A percentile compares a stretch with the other conserved stretches of the same genome.
Evolutionary conservation across 306 rosid genomes (phyloP).

Genomic region (Inga laurina): DNA sequence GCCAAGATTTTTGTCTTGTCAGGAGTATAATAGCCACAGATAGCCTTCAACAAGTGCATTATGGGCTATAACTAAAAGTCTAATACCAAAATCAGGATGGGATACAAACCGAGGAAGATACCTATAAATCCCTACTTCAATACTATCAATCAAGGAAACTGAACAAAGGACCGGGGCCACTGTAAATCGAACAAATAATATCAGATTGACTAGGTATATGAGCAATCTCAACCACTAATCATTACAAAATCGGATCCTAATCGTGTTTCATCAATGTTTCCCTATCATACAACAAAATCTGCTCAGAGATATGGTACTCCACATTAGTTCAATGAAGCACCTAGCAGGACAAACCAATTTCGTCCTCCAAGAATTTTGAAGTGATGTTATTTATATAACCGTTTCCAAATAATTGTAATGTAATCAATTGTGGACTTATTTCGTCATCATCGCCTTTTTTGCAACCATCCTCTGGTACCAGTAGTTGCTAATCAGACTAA

Average conservation of each 20-base stretch:
- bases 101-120: background rate
- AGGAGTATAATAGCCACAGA: background rate
- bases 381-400: constrained; percentile 39
- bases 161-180: constrained; percentile 9
- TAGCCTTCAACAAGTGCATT: background rate
- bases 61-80: background rate
- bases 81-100: background rate
- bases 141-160: background rate
- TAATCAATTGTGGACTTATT: constrained; percentile 51
- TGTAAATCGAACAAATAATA: constrained; percentile 19
- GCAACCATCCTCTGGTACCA: constrained; percentile 35
- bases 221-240: constrained; percentile 38
- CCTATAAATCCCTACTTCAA: background rate
- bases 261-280: constrained; percentile 30
- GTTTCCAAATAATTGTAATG: constrained; percentile 41
- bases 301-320: constrained; percentile 38
- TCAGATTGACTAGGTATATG: constrained; percentile 19
- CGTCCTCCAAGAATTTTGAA: constrained; percentile 48
- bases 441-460: constrained; percentile 40
- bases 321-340: constrained; percentile 37
- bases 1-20: background rate
- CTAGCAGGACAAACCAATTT: constrained; percentile 51
- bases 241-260: constrained; percentile 45
- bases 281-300: constrained; percentile 58
- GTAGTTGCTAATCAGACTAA: constrained; percentile 34